Evolutionary conservation across 208 protist genomes (phyloP).

Genomic region (Blastocrithidia nonstop): DNA sequence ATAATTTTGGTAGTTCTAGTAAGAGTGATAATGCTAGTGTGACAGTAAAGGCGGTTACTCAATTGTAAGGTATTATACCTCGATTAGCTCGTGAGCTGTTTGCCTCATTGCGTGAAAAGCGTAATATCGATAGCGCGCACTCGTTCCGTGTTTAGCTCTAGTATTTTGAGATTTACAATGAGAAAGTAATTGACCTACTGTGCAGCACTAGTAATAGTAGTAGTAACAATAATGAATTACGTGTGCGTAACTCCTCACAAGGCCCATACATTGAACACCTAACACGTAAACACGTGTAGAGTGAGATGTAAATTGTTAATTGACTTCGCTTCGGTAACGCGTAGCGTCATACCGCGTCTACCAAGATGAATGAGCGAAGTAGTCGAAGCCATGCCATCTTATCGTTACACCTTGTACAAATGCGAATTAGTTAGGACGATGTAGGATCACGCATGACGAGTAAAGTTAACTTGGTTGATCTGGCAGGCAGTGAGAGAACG

Average conservation of each 20-base stretch:
- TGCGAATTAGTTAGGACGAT: constrained; percentile 22
- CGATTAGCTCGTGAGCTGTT: constrained; percentile 56
- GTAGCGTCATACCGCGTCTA: constrained; percentile 68
- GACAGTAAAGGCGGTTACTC: too few relatives aligned
- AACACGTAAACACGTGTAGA: constrained; percentile 21
- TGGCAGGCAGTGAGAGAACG: constrained; percentile 85
- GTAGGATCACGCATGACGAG: constrained; percentile 15
- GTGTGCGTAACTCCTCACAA: constrained; percentile 35
- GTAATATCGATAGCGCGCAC: constrained; percentile 34
- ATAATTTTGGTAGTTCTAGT: neutral
- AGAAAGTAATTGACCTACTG: constrained; percentile 78
- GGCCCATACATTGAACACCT: constrained; percentile 77
- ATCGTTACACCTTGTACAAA: constrained; percentile 42
- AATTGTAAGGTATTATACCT: constrained; percentile 66
- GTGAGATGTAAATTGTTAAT: constrained; percentile 36
- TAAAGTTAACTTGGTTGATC: constrained; percentile 86
- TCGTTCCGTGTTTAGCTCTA: constrained; percentile 68
- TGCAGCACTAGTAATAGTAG: constrained; percentile 1
- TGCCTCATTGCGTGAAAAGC: constrained; percentile 22
- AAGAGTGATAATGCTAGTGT: neutral
- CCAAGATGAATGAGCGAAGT: constrained; percentile 83
- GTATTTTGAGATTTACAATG: constrained; percentile 88
- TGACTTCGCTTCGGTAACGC: constrained; percentile 50
- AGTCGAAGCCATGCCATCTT: constrained; percentile 86
- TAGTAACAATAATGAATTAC: constrained; percentile 20